Evolutionary conservation across 1,284 basidiomycete species (phyloP).

Genomic region (Takashimella tepidaria): DNA sequence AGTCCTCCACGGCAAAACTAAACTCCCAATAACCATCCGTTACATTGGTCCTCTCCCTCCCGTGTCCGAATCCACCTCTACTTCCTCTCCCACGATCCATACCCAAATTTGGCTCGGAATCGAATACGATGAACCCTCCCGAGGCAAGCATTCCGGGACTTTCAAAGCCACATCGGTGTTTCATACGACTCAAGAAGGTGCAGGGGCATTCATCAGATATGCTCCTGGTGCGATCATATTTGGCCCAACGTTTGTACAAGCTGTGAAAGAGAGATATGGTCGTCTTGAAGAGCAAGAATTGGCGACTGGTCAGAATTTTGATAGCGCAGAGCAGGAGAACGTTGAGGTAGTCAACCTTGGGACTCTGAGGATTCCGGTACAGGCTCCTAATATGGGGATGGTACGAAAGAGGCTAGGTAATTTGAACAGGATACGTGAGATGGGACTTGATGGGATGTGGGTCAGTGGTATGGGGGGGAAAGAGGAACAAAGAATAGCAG

Average conservation of each 20-base stretch:
- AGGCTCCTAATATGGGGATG: constrained; percentile 75
- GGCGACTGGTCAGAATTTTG: no score
- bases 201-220: constrained; percentile 42
- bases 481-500: constrained; percentile 25
- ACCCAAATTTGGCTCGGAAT: constrained; percentile 71
- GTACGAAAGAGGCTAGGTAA: constrained; percentile 65
- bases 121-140: constrained; percentile 82
- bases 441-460: constrained; percentile 66
- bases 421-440: constrained; percentile 64
- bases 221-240: constrained; percentile 26
- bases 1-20: constrained; percentile 34
- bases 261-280: constrained; percentile 66
- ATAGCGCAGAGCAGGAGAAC: no score
- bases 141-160: constrained; percentile 81
- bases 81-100: neutral
- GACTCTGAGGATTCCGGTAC: constrained; percentile 63
- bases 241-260: constrained; percentile 68
- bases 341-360: neutral
- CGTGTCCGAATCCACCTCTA: neutral
- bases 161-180: constrained; percentile 79
- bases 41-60: constrained; percentile 39
- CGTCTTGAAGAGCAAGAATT: constrained; percentile 8
- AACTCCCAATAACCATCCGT: constrained; percentile 33
- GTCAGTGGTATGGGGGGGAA: constrained; percentile 56
- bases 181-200: constrained; percentile 31